Percentiles rank a stretch among this genome's conserved stretches.
Evolutionary conservation across 352 stramenopile genomes (phyloP).

Genomic region (Pseudoperonospora humuli): DNA sequence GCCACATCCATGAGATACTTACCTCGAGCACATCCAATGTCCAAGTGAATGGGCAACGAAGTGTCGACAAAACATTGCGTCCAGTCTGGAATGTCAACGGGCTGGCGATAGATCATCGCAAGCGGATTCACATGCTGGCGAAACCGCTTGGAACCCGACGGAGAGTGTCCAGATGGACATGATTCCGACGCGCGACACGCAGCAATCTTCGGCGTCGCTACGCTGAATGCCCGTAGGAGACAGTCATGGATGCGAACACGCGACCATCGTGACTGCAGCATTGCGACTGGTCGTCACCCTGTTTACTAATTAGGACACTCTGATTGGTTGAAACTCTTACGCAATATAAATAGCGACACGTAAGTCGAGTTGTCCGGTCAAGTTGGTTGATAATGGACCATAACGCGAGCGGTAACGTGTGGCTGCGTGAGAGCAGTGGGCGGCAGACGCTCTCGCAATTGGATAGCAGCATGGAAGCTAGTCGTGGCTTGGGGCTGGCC

Average conservation of each 20-base stretch:
- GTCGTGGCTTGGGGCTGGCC: slow-evolving; percentile 24
- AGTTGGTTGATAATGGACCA: slow-evolving; percentile 40
- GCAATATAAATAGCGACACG: too few species aligned
- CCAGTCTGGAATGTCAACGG: slow-evolving; percentile 62
- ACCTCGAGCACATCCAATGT: slow-evolving; percentile 73
- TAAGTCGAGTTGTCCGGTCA: too few species aligned
- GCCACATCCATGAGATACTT: slow-evolving; percentile 76
- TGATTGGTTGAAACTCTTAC: slow-evolving; percentile 23
- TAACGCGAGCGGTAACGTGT: slow-evolving; percentile 50
- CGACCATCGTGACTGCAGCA: slow-evolving; percentile 15
- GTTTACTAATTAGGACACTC: background rate
- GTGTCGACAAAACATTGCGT: slow-evolving; percentile 32
- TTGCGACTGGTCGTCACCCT: background rate
- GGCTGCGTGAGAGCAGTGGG: slow-evolving; percentile 42
- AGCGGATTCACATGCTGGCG: slow-evolving; percentile 85
- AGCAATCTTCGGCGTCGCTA: slow-evolving; percentile 1
- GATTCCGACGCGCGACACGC: background rate
- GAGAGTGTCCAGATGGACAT: slow-evolving; percentile 1
- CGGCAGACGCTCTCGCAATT: slow-evolving; percentile 50
- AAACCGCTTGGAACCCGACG: slow-evolving; percentile 42
- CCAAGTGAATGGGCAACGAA: slow-evolving; percentile 63
- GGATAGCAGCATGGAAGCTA: slow-evolving; percentile 18
- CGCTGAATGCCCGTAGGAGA: slow-evolving; percentile 6
- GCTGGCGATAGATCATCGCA: slow-evolving; percentile 47
- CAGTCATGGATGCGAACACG: background rate